Evolutionary conservation across 2,329 filamentous ascomycete species (phyloP).

Genomic region (Biscogniauxia sp.): DNA sequence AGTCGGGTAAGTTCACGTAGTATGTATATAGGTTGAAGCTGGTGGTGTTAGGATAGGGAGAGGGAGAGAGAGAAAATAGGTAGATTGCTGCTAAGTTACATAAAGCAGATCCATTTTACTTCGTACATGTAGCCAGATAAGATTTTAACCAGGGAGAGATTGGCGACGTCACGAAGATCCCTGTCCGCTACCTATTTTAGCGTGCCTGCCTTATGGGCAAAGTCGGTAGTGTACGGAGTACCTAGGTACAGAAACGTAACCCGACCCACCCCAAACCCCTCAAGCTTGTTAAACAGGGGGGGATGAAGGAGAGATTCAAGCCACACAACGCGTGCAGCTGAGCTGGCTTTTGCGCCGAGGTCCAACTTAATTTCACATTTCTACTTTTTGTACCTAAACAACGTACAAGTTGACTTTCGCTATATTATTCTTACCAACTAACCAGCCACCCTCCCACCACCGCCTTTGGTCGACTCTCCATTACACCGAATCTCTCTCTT

Average conservation of each 20-base stretch:
- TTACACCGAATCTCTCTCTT: too few relatives aligned
- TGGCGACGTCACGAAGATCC: conserved; percentile 10
- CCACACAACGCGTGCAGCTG: not conserved
- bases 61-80: not conserved
- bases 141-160: conserved; percentile 5
- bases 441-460: not conserved
- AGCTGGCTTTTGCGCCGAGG: conserved; percentile 18
- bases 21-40: too few relatives aligned
- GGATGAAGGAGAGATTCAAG: not conserved
- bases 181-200: conserved; percentile 2
- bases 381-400: not conserved
- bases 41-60: not conserved
- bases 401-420: not conserved
- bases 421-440: not conserved
- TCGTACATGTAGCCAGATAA: not conserved
- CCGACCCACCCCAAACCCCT: too few relatives aligned
- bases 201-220: not conserved
- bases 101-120: not conserved
- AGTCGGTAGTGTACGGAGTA: too few relatives aligned
- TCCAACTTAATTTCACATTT: conserved; percentile 5
- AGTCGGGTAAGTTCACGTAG: too few relatives aligned
- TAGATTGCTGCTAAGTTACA: not conserved
- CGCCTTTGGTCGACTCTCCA: too few relatives aligned
- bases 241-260: too few relatives aligned
- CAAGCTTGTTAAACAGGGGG: too few relatives aligned